Evolutionary conservation across 257 asterid genomes (phyloP).

Genomic region (Paulownia fortunei): DNA sequence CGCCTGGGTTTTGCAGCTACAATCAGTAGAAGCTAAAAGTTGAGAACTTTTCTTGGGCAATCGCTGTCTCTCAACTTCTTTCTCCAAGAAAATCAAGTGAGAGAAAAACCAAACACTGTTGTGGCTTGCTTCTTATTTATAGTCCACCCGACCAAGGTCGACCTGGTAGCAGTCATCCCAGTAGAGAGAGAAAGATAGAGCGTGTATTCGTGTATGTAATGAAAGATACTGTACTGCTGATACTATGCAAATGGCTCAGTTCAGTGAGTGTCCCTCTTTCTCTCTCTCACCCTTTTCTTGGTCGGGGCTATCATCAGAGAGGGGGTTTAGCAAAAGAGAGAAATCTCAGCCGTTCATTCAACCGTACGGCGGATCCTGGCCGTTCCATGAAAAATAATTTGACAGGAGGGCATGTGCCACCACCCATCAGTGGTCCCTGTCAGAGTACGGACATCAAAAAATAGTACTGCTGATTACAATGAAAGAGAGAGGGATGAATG

Average conservation of each 20-base stretch:
- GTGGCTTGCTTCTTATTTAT: slow-evolving; percentile 45
- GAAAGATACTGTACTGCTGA: slow-evolving; percentile 39
- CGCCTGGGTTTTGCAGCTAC: slow-evolving; percentile 37
- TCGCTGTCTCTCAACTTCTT: slow-evolving; percentile 43
- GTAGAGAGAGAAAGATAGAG: slow-evolving; percentile 34
- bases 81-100: slow-evolving; percentile 24
- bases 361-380: slow-evolving; percentile 62
- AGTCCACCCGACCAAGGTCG: slow-evolving; percentile 75
- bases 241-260: slow-evolving; percentile 49
- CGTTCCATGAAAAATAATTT: slow-evolving; percentile 65
- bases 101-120: slow-evolving; percentile 28
- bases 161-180: slow-evolving; percentile 73
- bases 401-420: slow-evolving; percentile 99
- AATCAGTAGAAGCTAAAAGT: too few relatives aligned
- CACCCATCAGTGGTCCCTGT: slow-evolving; percentile 94
- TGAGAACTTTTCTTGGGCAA: slow-evolving; percentile 28
- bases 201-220: slow-evolving; percentile 8
- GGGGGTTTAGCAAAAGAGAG: slow-evolving; percentile 31
- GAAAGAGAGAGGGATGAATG: not conserved
- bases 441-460: slow-evolving; percentile 85
- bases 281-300: slow-evolving; percentile 27
- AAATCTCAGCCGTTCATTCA: slow-evolving; percentile 52
- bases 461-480: slow-evolving; percentile 48
- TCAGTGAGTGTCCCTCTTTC: slow-evolving; percentile 43
- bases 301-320: slow-evolving; percentile 36